Percentiles rank a stretch among this genome's conserved stretches.
These are phyloP conservation scores for Sphaerulina populicola DNA, from an alignment of 2,329 filamentous ascomycete genomes.

Conservation along the genomic window DNA sequence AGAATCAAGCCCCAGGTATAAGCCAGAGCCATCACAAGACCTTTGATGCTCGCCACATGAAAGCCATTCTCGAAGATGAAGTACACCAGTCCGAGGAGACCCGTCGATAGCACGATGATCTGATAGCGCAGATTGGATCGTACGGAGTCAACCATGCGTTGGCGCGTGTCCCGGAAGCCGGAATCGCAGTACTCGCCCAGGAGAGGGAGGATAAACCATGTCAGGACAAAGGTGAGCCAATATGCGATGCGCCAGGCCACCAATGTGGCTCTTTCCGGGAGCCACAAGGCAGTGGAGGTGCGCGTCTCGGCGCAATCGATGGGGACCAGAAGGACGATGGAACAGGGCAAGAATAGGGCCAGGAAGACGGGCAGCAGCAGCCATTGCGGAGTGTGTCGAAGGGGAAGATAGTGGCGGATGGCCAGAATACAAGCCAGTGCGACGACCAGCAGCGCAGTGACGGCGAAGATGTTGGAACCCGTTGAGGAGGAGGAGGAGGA, in stretches of 20 bases:
- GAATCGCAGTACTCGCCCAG: constrained; percentile 92
- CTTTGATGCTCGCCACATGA: constrained; percentile 65
- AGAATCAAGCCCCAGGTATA: constrained; percentile 89
- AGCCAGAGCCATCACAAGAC: constrained; percentile 80
- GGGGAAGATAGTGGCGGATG: constrained; percentile 78
- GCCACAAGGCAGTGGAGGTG: constrained; percentile 69
- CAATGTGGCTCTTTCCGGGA: constrained; percentile 66
- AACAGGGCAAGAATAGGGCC: constrained; percentile 84
- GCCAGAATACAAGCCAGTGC: constrained; percentile 72
- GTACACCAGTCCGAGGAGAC: constrained; percentile 67
- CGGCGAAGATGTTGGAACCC: constrained; percentile 70
- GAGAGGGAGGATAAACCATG: constrained; percentile 91
- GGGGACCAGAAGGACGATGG: constrained; percentile 83
- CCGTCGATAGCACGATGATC: constrained; percentile 64
- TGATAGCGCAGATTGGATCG: constrained; percentile 85
- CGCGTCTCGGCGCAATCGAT: constrained; percentile 66
- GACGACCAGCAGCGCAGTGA: constrained; percentile 63
- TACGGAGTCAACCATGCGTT: constrained; percentile 73
- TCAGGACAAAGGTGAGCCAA: constrained; percentile 92
- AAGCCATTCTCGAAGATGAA: constrained; percentile 72
- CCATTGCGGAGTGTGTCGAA: constrained; percentile 84
- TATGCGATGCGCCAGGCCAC: constrained; percentile 93
- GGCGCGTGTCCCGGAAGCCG: constrained; percentile 78
- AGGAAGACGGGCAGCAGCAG: constrained; percentile 89
- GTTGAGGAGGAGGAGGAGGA: constrained; percentile 51